phyloP scores from a whole-genome alignment of 306 rosid species.

The Pueraria montana region DNA sequence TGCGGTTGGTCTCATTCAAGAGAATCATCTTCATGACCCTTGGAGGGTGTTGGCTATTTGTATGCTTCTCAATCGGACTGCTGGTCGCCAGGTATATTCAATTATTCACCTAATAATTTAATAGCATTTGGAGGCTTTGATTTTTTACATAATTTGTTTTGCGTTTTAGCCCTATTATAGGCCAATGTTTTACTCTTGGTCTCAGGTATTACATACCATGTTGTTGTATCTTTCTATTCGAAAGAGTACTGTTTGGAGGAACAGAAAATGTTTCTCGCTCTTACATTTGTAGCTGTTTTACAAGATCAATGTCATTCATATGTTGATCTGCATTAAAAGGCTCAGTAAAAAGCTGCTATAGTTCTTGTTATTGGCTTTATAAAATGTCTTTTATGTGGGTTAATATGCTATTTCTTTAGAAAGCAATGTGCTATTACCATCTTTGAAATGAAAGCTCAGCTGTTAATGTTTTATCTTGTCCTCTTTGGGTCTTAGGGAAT shows the following conservation, averaged over 20 bases:
- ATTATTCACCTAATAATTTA: conserved; percentile 6
- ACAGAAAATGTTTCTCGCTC: neutral
- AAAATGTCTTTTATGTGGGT: neutral
- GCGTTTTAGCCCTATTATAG: conserved; percentile 5
- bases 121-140: neutral
- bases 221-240: neutral
- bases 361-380: conserved; percentile 1
- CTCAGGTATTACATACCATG: neutral
- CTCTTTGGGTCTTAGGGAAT: neutral
- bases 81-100: conserved; percentile 63
- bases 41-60: conserved; percentile 86
- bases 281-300: neutral
- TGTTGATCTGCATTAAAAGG: conserved; percentile 3
- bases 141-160: neutral
- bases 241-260: neutral
- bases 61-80: conserved; percentile 70
- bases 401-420: neutral
- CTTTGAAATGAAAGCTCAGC: neutral
- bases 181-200: neutral
- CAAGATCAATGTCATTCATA: neutral
- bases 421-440: neutral
- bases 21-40: conserved; percentile 73
- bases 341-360: neutral
- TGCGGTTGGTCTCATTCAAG: conserved; percentile 63
- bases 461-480: neutral